Percentiles rank a stretch among this genome's conserved stretches.
phyloP scores from a whole-genome alignment of 2,329 filamentous ascomycete genomes.

The Rhynchosporium agropyri region DNA sequence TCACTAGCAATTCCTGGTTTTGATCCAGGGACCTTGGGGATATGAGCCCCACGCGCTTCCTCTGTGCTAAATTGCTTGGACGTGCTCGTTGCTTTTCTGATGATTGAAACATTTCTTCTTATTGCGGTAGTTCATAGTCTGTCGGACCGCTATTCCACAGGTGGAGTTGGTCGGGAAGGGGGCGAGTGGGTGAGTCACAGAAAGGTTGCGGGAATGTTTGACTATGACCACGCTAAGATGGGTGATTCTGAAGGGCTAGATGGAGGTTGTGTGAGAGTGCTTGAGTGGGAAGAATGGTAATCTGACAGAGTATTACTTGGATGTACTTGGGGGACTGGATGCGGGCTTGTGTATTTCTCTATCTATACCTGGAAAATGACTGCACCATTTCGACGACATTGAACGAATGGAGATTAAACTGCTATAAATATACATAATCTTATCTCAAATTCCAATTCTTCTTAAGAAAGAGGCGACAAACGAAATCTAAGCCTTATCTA shows the following conservation, averaged over 20 bases:
- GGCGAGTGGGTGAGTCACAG: background rate
- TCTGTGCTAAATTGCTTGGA: slow-evolving; percentile 7
- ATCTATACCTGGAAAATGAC: too few species aligned
- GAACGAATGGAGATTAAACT: too few species aligned
- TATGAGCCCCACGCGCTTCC: slow-evolving; percentile 9
- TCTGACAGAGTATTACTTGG: background rate
- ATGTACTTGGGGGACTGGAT: background rate
- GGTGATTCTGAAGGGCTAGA: background rate
- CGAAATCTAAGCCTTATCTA: too few species aligned
- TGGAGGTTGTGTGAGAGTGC: background rate
- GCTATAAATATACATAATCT: too few species aligned
- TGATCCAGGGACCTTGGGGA: slow-evolving; percentile 6
- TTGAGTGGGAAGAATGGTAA: background rate
- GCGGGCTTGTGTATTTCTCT: background rate
- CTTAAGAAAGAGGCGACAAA: too few species aligned
- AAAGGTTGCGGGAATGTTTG: background rate
- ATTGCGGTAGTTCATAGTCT: background rate
- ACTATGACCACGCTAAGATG: background rate
- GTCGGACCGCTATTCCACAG: too few species aligned
- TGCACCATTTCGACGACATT: too few species aligned
- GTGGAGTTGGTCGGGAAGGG: background rate
- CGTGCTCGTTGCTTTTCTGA: background rate
- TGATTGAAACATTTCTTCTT: background rate
- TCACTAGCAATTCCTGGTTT: slow-evolving; percentile 8
- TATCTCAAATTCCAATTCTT: too few species aligned